phyloP scores from a whole-genome alignment of 192 early-diverging fungal genomes.

The Coemansia sp. region DNA sequence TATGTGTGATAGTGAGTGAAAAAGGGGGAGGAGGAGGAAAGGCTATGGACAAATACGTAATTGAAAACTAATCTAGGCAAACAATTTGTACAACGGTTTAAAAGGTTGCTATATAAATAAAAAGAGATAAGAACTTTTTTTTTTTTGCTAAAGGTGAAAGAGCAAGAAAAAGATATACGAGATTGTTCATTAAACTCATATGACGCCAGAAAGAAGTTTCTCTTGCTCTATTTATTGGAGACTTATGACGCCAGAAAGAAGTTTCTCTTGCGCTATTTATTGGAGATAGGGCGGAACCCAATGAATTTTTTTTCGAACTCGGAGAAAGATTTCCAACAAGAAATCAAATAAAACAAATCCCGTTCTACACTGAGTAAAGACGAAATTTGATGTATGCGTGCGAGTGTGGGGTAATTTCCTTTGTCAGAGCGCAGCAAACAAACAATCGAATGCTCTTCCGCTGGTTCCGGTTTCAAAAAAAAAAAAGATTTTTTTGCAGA shows the following conservation, averaged over 20 bases:
- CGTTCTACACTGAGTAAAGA: neutral
- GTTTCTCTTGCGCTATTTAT: neutral
- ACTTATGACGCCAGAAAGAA: neutral
- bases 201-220: neutral
- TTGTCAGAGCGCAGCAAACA: too few species aligned
- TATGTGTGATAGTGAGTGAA: too few species aligned
- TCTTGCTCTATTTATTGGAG: too few species aligned
- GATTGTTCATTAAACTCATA: too few species aligned
- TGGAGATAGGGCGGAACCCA: neutral
- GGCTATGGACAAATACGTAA: too few species aligned
- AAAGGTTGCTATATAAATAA: neutral
- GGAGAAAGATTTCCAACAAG: neutral
- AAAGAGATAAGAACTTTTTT: neutral
- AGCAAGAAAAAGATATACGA: neutral
- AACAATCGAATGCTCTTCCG: too few species aligned
- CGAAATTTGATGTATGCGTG: neutral
- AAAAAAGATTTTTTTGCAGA: too few species aligned
- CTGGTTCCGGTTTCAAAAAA: too few species aligned
- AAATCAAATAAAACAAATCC: neutral
- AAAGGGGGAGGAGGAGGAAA: too few species aligned
- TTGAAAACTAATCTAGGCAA: neutral
- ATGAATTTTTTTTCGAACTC: conserved; percentile 3
- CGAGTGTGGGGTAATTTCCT: too few species aligned
- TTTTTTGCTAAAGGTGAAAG: neutral
- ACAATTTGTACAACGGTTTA: too few species aligned